Base-by-base conservation (phyloP, 305 asterid genomes). In the Fraxinus dipetala region DNA sequence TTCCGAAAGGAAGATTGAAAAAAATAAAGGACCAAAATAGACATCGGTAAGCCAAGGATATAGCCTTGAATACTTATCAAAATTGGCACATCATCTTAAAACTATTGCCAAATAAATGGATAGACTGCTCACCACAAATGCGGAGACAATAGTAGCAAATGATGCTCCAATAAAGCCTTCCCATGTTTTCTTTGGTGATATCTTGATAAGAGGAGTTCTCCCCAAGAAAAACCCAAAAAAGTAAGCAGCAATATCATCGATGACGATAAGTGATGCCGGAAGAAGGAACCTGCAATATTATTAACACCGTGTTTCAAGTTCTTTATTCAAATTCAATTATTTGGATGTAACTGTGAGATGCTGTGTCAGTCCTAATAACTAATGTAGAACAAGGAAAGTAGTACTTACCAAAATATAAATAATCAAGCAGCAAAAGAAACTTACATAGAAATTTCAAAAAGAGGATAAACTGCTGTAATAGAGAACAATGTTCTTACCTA, bases 161-260 rank as follows among this genome's bases (percentile, higher is more conserved):
- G 99, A 96, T 31, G 98, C 99, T 86, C 99, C 99, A 83, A 96
- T 93, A 87, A 95, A 96, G 77, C 99, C 99, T 84, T 96, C 99
- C 99, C 99, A 94, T 75, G 99, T 96, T 89, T 95, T 96, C 91
- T 96, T 96, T 7, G 99, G 99, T 34, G 99, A 96, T 84, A 96
- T 89, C 91, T 96, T 95, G 91, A 94, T 96, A 85, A 96, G 89
- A 81, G 99, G 99, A 75, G 99, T 96, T 91, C 78, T 94, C 84
- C 99, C 98, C 82, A 96, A 94, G 87, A 94, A 96, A 88, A 96
- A 96, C 35, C 99, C 99, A 56, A 91, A 92, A 76, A 96, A 81
- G 84, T 96, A 96, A 84, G 98, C 98, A 81, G 98, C 98, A 83
- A 93, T 91, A 81, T 96, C 99, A 77, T 94, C 93, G 89, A 96